These are phyloP conservation scores for Podila minutissima DNA, from an alignment of 192 early-diverging fungal species.

Conservation along the genomic window DNA sequence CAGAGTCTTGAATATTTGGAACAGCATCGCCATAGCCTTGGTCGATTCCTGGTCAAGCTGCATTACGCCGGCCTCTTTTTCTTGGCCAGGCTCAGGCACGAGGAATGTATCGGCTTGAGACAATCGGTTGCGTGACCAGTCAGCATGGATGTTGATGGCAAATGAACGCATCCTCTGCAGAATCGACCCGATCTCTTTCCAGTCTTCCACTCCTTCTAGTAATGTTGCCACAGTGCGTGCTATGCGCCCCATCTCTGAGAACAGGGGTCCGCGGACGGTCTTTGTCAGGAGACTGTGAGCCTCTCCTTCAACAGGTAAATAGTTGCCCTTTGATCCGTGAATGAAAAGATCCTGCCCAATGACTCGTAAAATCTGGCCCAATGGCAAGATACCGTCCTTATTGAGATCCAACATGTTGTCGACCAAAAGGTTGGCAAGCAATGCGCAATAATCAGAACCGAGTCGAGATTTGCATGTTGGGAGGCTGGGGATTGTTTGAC, in stretches of 20 bases:
- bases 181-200: constrained; percentile 11
- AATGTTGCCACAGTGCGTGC: constrained; percentile 33
- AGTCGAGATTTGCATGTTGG: constrained; percentile 31
- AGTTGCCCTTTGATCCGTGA: background rate
- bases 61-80: background rate
- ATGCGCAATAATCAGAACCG: constrained; percentile 5
- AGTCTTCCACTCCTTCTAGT: constrained; percentile 22
- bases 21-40: constrained; percentile 37
- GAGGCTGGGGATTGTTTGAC: constrained; percentile 39
- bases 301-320: constrained; percentile 2
- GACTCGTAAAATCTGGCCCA: constrained; percentile 31
- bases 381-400: constrained; percentile 24
- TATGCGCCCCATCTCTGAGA: constrained; percentile 46
- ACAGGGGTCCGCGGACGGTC: constrained; percentile 29
- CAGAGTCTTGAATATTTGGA: constrained; percentile 58
- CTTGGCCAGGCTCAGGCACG: background rate
- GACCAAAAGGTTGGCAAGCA: constrained; percentile 24
- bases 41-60: constrained; percentile 25
- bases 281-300: constrained; percentile 14
- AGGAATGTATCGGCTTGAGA: constrained; percentile 30
- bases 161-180: constrained; percentile 36
- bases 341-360: constrained; percentile 22
- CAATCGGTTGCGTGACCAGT: constrained; percentile 34
- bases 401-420: constrained; percentile 35
- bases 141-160: constrained; percentile 38